Evolutionary conservation across 768 basidiomycete genomes (phyloP), one percentile per base, ranked within the genome.

Genomic region (Rubroboletus satanas): DNA sequence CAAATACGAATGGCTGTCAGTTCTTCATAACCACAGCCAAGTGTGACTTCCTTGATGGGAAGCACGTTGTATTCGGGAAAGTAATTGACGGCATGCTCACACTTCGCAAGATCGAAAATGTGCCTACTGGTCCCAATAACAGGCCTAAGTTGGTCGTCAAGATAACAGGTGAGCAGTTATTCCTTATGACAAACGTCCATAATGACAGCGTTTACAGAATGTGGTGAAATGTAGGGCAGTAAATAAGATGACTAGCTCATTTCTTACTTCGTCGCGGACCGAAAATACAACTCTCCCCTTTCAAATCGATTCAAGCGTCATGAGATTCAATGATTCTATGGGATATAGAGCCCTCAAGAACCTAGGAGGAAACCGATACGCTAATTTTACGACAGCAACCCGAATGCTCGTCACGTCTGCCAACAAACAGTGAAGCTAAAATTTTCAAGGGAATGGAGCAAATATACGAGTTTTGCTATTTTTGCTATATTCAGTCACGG

Each of bases 21-120:
- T 99, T 98, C 77, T 99, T 99, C 79, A 87, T 99, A 67, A 99
- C 97, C 0, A 94, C 92, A 2, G 91, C 85, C 9, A 88, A 90
- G 62, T 96, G 95, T 59, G 92, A 95, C 58, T 98, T 98, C 73
- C 82, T 99, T 42, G 95, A 99, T 67, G 91, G 85, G 60, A 93
- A 95, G 70, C 93, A 96, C 67, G 88, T 94, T 62, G 93, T 95
- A 2, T 97, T 97, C 63, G 93, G 93, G 7, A 85, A 81, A 60
- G 89, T 96, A 35, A 82, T 91, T 58, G 92, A 97, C 54, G 93
- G 93, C 26, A 91, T 98, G 88, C 82, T 99, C 55, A 96, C 93
- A 4, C 77, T 99, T 48, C 80, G 96, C 60, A 98, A 98, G 71
- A 91, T 99, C 52, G 97, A 99, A 74, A 92, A 94, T 60, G 93